Evolutionary conservation across 306 rosid genomes (phyloP).

Genomic region (barrel medic (Medicago truncatula)): MtrunA17r5.0-ANR NC_053049.1:37336501-37337000

Average conservation of each 20-base stretch:
- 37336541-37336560: too few species aligned
- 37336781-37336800: constrained; percentile 33
- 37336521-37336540: too few species aligned
- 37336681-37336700: not conserved
- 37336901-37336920: constrained; percentile 2
- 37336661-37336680: not conserved
- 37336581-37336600: too few species aligned
- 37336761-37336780: constrained; percentile 32
- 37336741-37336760: constrained; percentile 19
- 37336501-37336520: not conserved
- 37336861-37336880: constrained; percentile 28
- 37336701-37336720: not conserved
- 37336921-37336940: constrained; percentile 3
- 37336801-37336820: constrained; percentile 35
- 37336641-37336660: not conserved
- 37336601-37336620: too few species aligned
- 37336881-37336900: constrained; percentile 37
- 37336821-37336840: constrained; percentile 30
- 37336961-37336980: not conserved
- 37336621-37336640: not conserved
- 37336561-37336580: too few species aligned
- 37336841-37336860: constrained; percentile 16
- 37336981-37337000: too few species aligned
- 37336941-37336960: constrained; percentile 32
- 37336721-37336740: not conserved